Conservation (phyloP, 2,329 filamentous ascomycete genomes). For the Fusarium oligoseptatum region DNA sequence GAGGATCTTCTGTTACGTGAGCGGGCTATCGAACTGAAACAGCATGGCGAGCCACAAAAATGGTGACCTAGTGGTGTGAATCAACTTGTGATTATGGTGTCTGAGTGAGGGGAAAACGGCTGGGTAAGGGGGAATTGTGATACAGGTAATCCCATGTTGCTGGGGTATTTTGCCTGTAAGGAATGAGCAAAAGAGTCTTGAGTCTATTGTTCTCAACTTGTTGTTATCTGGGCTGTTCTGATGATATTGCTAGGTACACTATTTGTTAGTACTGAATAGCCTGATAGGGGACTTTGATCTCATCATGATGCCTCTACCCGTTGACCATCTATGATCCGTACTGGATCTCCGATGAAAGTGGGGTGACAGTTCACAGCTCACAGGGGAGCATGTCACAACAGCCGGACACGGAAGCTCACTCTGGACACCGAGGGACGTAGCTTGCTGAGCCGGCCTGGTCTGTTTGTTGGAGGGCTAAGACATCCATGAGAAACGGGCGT, state of each 20-base stretch:
- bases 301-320: constrained; percentile 16
- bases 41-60: constrained; percentile 1
- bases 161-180: background rate
- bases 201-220: background rate
- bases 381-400: constrained; percentile 18
- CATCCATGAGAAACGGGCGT: constrained; percentile 2
- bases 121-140: constrained; percentile 19
- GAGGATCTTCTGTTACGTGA: constrained; percentile 25
- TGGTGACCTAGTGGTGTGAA: constrained; percentile 30
- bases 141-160: background rate
- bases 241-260: background rate
- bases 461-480: constrained; percentile 8
- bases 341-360: constrained; percentile 41
- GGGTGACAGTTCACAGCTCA: constrained; percentile 29
- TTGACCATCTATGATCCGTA: constrained; percentile 18
- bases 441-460: background rate
- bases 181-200: background rate
- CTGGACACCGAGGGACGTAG: background rate
- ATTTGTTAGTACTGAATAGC: background rate
- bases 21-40: constrained; percentile 15
- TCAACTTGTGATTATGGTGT: constrained; percentile 33
- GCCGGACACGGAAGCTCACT: constrained; percentile 9
- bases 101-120: constrained; percentile 2
- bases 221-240: background rate
- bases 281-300: background rate